Evolutionary conservation across 192 early-diverging fungal species (phyloP), one percentile per base, ranked within the genome.

Genomic region (Podila verticillata): DNA sequence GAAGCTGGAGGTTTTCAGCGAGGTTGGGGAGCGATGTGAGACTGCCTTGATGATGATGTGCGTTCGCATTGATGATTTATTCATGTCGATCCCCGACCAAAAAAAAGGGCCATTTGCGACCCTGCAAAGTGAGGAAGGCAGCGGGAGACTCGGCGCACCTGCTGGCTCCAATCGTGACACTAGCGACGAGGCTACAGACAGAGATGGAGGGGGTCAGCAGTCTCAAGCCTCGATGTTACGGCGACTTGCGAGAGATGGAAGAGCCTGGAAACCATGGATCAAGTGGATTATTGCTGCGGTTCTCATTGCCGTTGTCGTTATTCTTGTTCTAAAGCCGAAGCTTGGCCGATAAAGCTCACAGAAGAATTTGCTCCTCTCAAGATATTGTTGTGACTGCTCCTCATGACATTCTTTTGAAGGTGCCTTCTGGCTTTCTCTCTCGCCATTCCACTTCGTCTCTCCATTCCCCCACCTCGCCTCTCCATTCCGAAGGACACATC

Each of bases 21-120:
- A 78, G 35, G 26, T 78, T 5, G 74, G 74, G 0, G 74, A 78
- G 29, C 54, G 68, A 28, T 78, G 74, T 29, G 74, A 78, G 56
- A 78, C 74, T 4, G 74, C 58, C 44, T 61, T 78, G 74, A 78
- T 78, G 74, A 19, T 78, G 44, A 78, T 78, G 74, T 78, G 74
- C 15, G 31, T 39, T 13, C 62, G 74, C n/a, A 63, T 78, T 0
- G 74, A 78, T 24, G 74, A 78, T n/a, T 39, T 78, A 32, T 78
- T 78, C 54, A 65, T 78, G 74, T 61, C 63, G 2, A 65, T 78
- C 31, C 74, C 74, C 10, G 68, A 70, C 15, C 49, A 70, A 7
- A 78, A 70, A n/a, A 70, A 61, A 54, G 68, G 58, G 3, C 57
- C 68, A 8, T 65, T 77, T 59, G 58, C 69, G 1, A 34, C 68